phyloP scores from a whole-genome alignment of 441 rosid species.

The Capsella rubella region DNA sequence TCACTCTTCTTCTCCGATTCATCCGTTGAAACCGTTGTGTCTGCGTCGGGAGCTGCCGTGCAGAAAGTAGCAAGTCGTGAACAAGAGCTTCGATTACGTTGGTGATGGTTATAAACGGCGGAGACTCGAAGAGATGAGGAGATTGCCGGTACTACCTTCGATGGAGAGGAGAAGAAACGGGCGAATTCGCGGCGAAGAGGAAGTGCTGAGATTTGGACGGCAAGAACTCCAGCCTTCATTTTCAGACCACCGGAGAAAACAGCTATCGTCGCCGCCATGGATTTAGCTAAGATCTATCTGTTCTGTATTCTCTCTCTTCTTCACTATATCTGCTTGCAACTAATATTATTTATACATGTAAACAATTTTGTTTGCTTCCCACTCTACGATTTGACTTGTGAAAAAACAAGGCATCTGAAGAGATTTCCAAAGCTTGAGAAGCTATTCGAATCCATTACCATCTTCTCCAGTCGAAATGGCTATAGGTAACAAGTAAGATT shows the following conservation, averaged over 20 bases:
- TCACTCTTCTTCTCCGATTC: slow-evolving; percentile 34
- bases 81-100: slow-evolving; percentile 27
- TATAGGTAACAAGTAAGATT: background rate
- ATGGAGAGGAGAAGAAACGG: slow-evolving; percentile 21
- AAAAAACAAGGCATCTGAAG: too few relatives aligned
- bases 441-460: background rate
- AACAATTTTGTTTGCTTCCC: background rate
- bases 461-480: too few relatives aligned
- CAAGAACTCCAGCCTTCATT: slow-evolving; percentile 37
- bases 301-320: background rate
- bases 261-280: slow-evolving; percentile 39
- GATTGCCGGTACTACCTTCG: slow-evolving; percentile 29
- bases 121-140: slow-evolving; percentile 36
- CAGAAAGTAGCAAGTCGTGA: slow-evolving; percentile 46
- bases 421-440: background rate
- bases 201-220: slow-evolving; percentile 38
- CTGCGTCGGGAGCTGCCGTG: slow-evolving; percentile 42
- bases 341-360: background rate
- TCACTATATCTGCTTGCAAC: background rate
- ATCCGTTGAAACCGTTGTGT: slow-evolving; percentile 30
- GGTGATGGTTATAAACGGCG: slow-evolving; percentile 6
- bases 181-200: slow-evolving; percentile 37
- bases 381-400: slow-evolving; percentile 1
- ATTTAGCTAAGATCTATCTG: slow-evolving; percentile 15
- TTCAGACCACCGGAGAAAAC: slow-evolving; percentile 37